Evolutionary conservation across 1,284 basidiomycete genomes (phyloP).

Genomic region (Fistulinella cinereoalba): DNA sequence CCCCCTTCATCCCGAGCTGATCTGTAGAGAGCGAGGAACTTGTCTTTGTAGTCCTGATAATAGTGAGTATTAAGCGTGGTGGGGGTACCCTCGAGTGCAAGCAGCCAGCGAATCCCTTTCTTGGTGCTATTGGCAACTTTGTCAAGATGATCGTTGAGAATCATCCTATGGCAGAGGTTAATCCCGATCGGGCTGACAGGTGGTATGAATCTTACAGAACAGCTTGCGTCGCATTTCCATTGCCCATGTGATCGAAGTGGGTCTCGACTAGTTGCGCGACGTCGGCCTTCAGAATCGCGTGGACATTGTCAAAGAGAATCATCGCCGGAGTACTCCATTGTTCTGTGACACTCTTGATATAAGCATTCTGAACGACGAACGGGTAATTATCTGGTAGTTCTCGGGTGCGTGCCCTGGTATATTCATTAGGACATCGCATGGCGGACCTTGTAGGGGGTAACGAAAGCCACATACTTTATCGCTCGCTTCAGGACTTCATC

Average conservation of each 20-base stretch:
- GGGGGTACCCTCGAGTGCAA: slow-evolving; percentile 51
- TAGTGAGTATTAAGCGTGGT: slow-evolving; percentile 61
- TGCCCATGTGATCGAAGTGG: slow-evolving; percentile 53
- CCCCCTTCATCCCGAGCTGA: slow-evolving; percentile 35
- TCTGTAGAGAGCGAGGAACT: slow-evolving; percentile 53
- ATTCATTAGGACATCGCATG: slow-evolving; percentile 1
- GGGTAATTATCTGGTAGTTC: slow-evolving; percentile 67
- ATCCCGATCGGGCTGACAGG: not conserved
- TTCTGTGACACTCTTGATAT: slow-evolving; percentile 45
- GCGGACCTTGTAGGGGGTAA: too few relatives aligned
- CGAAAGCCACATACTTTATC: slow-evolving; percentile 40
- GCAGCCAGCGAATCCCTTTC: slow-evolving; percentile 47
- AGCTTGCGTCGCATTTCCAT: slow-evolving; percentile 39
- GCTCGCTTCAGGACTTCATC: slow-evolving; percentile 54
- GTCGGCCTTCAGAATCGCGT: slow-evolving; percentile 39
- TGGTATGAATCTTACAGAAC: not conserved
- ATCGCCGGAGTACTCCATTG: slow-evolving; percentile 52
- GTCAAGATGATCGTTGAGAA: slow-evolving; percentile 49
- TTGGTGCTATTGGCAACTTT: slow-evolving; percentile 40
- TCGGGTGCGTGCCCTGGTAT: slow-evolving; percentile 56
- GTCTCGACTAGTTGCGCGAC: slow-evolving; percentile 41
- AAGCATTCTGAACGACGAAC: slow-evolving; percentile 53
- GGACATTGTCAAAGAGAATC: slow-evolving; percentile 46
- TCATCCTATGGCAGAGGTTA: slow-evolving; percentile 34
- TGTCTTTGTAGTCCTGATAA: slow-evolving; percentile 52